These are phyloP conservation scores for Phialophora verrucosa DNA, from an alignment of 2,329 filamentous ascomycete genomes.

Conservation along the genomic window DNA sequence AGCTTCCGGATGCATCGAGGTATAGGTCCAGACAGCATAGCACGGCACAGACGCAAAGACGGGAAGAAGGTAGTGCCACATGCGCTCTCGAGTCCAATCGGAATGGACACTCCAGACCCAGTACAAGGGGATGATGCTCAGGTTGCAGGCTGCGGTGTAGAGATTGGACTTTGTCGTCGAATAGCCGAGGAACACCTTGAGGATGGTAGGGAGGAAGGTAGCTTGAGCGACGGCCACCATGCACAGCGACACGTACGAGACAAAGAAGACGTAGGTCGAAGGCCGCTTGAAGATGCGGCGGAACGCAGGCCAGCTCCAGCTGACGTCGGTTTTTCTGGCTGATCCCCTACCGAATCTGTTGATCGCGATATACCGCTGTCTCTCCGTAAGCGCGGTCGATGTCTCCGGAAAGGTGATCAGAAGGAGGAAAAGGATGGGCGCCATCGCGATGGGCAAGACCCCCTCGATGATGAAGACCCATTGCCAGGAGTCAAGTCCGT, in stretches of 20 bases:
- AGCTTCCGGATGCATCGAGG: slow-evolving; percentile 28
- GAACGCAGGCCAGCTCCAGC: slow-evolving; percentile 37
- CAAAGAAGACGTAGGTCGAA: slow-evolving; percentile 39
- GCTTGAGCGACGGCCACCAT: slow-evolving; percentile 38
- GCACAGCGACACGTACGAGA: slow-evolving; percentile 35
- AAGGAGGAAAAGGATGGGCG: slow-evolving; percentile 34
- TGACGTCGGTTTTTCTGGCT: slow-evolving; percentile 35
- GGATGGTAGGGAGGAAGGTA: slow-evolving; percentile 39
- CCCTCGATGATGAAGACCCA: slow-evolving; percentile 39
- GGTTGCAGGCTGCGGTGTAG: slow-evolving; percentile 38
- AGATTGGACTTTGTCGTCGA: slow-evolving; percentile 35
- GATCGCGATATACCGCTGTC: slow-evolving; percentile 38
- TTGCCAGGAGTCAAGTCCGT: slow-evolving; percentile 33
- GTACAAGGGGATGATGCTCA: slow-evolving; percentile 36
- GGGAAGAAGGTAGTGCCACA: slow-evolving; percentile 40
- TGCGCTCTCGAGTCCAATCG: slow-evolving; percentile 40
- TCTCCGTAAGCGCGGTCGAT: slow-evolving; percentile 33
- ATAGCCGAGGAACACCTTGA: slow-evolving; percentile 37
- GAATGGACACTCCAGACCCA: slow-evolving; percentile 35
- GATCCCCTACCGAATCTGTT: slow-evolving; percentile 37
- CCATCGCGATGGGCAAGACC: slow-evolving; percentile 25
- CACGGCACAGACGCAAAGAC: slow-evolving; percentile 37
- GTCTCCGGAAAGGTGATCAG: slow-evolving; percentile 39
- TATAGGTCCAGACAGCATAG: slow-evolving; percentile 40
- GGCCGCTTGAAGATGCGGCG: slow-evolving; percentile 36